Percentiles rank a stretch among this genome's conserved stretches.
These are phyloP conservation scores for Vigna radiata DNA, from an alignment of 306 rosid genomes.

Conservation along the genomic window DNA sequence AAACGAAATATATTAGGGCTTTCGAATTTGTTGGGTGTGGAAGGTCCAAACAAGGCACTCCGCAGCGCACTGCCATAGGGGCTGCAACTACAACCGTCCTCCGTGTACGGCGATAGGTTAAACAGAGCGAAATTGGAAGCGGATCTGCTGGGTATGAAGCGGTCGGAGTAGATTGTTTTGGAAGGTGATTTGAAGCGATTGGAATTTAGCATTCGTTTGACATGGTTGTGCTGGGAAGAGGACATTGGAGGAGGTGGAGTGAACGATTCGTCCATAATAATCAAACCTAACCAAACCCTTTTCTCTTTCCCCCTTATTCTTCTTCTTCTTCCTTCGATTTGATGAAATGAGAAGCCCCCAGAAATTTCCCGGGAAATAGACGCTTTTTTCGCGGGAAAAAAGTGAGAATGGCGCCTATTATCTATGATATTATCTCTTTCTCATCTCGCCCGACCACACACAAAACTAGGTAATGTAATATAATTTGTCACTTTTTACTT, in stretches of 20 bases:
- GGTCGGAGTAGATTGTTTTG: constrained; percentile 75
- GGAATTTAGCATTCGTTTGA: constrained; percentile 71
- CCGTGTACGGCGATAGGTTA: constrained; percentile 44
- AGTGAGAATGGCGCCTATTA: neutral
- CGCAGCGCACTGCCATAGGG: constrained; percentile 66
- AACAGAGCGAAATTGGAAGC: constrained; percentile 79
- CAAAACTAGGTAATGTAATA: neutral
- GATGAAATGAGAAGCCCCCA: neutral
- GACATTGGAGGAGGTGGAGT: constrained; percentile 38
- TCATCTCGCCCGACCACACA: neutral
- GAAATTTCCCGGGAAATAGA: constrained; percentile 26
- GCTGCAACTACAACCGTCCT: constrained; percentile 55
- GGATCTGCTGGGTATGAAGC: constrained; percentile 89
- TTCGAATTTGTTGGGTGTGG: constrained; percentile 65
- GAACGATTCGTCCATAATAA: neutral
- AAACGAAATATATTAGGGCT: constrained; percentile 78
- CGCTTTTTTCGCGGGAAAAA: neutral
- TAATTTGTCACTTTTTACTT: neutral
- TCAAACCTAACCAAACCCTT: neutral
- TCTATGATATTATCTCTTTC: neutral
- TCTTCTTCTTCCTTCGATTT: neutral
- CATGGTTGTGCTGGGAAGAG: constrained; percentile 52
- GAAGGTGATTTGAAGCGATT: constrained; percentile 70
- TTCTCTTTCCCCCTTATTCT: too few relatives aligned
- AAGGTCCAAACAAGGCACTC: constrained; percentile 68